These are phyloP conservation scores for Colletotrichum sp. DNA, from an alignment of 2,329 filamentous ascomycete species.

Conservation along the genomic window DNA sequence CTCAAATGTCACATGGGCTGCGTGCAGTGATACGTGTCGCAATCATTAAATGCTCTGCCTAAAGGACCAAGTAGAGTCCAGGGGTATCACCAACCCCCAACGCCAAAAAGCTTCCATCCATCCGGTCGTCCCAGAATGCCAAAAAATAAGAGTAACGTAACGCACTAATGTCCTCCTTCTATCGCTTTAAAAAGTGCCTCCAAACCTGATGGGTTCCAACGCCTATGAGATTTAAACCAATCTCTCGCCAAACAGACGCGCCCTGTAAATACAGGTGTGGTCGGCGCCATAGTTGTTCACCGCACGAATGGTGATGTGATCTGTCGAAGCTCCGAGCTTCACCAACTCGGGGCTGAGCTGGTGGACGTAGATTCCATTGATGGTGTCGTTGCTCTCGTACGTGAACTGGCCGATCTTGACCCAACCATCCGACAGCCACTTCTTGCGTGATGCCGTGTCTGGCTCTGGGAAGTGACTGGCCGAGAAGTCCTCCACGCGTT, in stretches of 20 bases:
- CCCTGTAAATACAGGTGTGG: slow-evolving; percentile 71
- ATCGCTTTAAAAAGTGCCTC: background rate
- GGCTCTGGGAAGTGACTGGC: slow-evolving; percentile 40
- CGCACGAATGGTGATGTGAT: slow-evolving; percentile 59
- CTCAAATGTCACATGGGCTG: background rate
- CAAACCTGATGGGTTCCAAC: background rate
- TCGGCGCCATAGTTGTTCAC: slow-evolving; percentile 64
- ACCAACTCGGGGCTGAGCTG: slow-evolving; percentile 54
- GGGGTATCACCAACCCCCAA: slow-evolving; percentile 22
- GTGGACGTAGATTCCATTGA: slow-evolving; percentile 58
- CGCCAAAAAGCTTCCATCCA: slow-evolving; percentile 4
- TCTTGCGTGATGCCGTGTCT: slow-evolving; percentile 25
- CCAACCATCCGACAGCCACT: slow-evolving; percentile 39
- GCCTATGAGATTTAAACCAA: slow-evolving; percentile 14
- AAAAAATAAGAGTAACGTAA: background rate
- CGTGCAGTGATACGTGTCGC: background rate
- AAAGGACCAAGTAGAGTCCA: slow-evolving; percentile 4
- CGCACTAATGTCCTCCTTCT: background rate
- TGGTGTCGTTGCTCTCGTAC: slow-evolving; percentile 51
- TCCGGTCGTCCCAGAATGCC: slow-evolving; percentile 1
- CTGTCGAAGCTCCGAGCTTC: slow-evolving; percentile 52
- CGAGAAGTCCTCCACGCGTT: slow-evolving; percentile 48
- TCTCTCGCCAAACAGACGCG: slow-evolving; percentile 60
- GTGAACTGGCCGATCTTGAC: slow-evolving; percentile 63
- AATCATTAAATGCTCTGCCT: slow-evolving; percentile 3